Conservation (phyloP, 2,329 filamentous ascomycete species). For the Trichoderma harzianum region DNA sequence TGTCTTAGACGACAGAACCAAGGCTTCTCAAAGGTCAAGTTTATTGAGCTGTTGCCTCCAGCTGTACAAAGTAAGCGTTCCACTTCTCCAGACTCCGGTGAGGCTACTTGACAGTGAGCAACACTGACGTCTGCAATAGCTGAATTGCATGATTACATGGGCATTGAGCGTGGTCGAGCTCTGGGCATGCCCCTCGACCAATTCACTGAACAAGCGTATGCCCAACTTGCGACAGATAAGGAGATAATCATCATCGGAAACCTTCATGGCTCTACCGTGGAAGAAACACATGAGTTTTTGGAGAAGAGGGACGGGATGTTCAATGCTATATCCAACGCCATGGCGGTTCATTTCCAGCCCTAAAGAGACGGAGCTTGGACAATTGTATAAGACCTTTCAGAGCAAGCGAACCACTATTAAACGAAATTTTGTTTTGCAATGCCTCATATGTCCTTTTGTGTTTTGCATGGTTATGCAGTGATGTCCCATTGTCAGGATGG, state of each 20-base stretch:
- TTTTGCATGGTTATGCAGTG: neutral
- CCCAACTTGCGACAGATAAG: slow-evolving; percentile 3
- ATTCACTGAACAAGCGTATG: slow-evolving; percentile 9
- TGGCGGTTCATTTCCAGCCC: neutral
- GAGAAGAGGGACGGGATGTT: neutral
- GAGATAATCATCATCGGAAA: slow-evolving; percentile 6
- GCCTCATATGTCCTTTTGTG: neutral
- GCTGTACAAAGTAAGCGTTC: slow-evolving; percentile 22
- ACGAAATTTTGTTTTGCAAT: neutral
- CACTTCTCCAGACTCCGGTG: neutral
- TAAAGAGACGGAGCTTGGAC: neutral
- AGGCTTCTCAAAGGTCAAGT: slow-evolving; percentile 17
- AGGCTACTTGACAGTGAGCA: neutral
- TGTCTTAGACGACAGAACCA: slow-evolving; percentile 23
- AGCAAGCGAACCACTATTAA: neutral
- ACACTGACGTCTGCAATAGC: neutral
- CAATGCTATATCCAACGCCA: neutral
- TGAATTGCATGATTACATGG: slow-evolving; percentile 13
- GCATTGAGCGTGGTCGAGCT: slow-evolving; percentile 1
- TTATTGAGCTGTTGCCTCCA: slow-evolving; percentile 24
- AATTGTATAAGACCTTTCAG: neutral
- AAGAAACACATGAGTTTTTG: neutral
- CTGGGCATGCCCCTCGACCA: slow-evolving; percentile 14
- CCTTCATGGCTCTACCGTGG: neutral
- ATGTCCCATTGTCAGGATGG: neutral